Evolutionary conservation across 192 early-diverging fungal species (phyloP).

Genomic region (Allomyces macrogynus): DNA sequence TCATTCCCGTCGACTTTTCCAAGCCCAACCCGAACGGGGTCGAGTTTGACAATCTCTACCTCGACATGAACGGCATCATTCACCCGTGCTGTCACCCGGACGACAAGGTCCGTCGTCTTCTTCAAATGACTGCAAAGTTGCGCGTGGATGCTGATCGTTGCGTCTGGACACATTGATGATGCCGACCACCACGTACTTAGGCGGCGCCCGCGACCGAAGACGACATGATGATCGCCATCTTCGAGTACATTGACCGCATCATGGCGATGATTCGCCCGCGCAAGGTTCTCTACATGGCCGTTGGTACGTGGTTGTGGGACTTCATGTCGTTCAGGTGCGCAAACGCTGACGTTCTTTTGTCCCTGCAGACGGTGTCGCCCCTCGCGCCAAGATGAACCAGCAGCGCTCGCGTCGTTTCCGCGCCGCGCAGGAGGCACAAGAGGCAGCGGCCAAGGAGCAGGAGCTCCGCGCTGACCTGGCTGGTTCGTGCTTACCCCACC

Average conservation of each 20-base stretch:
- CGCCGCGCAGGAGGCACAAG: conserved; percentile 58
- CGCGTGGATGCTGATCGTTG: too few species aligned
- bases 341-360: too few species aligned
- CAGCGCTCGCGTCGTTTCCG: conserved; percentile 91
- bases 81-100: conserved; percentile 71
- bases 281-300: conserved; percentile 92
- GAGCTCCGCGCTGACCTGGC: too few species aligned
- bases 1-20: background rate
- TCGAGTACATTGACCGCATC: conserved; percentile 89
- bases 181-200: conserved; percentile 9
- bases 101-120: conserved; percentile 23
- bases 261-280: conserved; percentile 79
- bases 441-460: conserved; percentile 4
- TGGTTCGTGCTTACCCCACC: too few species aligned
- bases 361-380: conserved; percentile 50
- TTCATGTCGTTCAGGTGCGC: too few species aligned
- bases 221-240: conserved; percentile 89
- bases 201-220: conserved; percentile 61
- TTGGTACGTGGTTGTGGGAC: conserved; percentile 44
- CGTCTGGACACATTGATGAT: too few species aligned
- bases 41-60: conserved; percentile 86
- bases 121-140: background rate
- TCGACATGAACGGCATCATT: conserved; percentile 97
- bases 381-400: conserved; percentile 98
- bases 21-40: conserved; percentile 30